Base-by-base conservation (phyloP, 805 yeast genomes). In the Saturnispora kantuleensis region DNA sequence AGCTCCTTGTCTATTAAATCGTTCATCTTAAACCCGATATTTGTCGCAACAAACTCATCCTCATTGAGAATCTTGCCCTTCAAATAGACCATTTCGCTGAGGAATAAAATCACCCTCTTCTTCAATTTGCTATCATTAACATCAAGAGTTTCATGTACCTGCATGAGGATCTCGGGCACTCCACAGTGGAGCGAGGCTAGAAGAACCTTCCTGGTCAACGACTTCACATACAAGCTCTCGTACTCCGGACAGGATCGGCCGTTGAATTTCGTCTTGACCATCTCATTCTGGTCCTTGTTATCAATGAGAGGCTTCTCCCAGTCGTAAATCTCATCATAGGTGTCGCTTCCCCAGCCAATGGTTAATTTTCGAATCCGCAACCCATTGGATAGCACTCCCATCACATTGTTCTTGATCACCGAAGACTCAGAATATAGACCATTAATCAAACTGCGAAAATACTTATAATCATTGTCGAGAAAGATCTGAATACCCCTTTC, bases 161-260 rank as follows among this genome's bases (percentile, higher is more conserved):
- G 52, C 2, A 71, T 55, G 2, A 86, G 60, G 5, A 68, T 64
- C 1, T 71, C 71, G 1, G 75, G 62, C 0, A 89, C 62, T 2
- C 73, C 77, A 52, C 82, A 71, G 16, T 71, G 64, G 31, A 83
- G 57, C n/a, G 86, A 65, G 0, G 78, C 64, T 5, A 70, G 62
- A 0, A 82, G 59, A 3, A 88, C 47, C 3, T 84, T 57, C 0
- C 95, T 81, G 3, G 79, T 69, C 54, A 76, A 81, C 51, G 89
- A 95, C 35, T 77, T 77, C 1, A 74, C 54, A 28, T 76, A 57
- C 18, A 66, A 56, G 13, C 66, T 57, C 46, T 74, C 77, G 18
- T 64, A 64, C 29, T 69, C 70, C 3, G 67, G 65, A 8, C 47
- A 36, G 47, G 58, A 51, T 40, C 60, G 44, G 12, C 56, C 44